Base-by-base conservation (phyloP, 371 early-diverging fungal genomes). In the Fennellomyces sp. region DNA sequence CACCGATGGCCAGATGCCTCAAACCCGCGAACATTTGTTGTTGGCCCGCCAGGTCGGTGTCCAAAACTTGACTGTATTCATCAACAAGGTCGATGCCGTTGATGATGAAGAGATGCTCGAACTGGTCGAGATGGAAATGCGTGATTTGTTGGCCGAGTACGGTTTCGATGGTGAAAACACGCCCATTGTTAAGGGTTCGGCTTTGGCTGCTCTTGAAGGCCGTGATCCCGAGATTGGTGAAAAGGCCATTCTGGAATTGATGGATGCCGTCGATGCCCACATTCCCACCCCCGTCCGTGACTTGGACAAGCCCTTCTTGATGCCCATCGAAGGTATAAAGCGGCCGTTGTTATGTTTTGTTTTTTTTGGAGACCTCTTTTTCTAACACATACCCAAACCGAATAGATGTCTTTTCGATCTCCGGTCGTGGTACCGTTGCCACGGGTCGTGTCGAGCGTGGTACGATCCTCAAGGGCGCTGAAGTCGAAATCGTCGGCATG, bases 401-500 rank as follows among this genome's bases (percentile, higher is more conserved):
- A n/a, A n/a, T 75, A 81, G 94, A 97, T 73, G 94, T 98, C 35
- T 98, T 95, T 85, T 95, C 96, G 26, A 99, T 99, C 73, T 91
- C 97, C 72, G 99, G 99, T 62, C 95, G 98, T 80, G 99, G 99
- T 70, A 97, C 95, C 41, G 99, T 99, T 21, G 92, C 90, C 56
- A 98, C 99, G 41, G 99, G 99, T 56, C 88, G 97, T 76, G 97
- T 99, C 30, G 98, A 98, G 78, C 92, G 97, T 73, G 99, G 99
- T 59, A 83, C 85, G 56, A 85, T 97, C 73, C 85, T 70, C 65
- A 98, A 97, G 89, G 97, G 97, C 70, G 83, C 86, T 61, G 95
- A 97, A 83, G 89, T 99, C 49, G 98, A 97, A 80, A 87, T 99
- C 78, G 91, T 98, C 61, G 99, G 99, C 59, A 92, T 89, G 78